These are phyloP conservation scores for Debaryomyces prosopidis DNA, from an alignment of 805 yeast species.

Conservation along the genomic window DNA sequence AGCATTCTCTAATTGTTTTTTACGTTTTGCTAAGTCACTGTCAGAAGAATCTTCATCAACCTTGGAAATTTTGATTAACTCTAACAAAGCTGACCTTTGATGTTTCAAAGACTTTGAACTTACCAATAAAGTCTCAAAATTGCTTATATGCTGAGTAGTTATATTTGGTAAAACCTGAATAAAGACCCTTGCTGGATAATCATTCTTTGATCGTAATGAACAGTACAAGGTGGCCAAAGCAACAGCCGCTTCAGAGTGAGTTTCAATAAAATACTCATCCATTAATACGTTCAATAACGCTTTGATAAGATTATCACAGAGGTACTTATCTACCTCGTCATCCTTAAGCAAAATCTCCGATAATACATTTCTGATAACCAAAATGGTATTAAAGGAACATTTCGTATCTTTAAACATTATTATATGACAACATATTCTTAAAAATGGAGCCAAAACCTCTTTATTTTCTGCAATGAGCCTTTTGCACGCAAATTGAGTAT, in stretches of 20 bases:
- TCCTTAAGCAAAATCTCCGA: constrained; percentile 68
- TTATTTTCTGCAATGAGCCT: constrained; percentile 63
- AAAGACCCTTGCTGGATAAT: constrained; percentile 64
- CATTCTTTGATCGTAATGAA: constrained; percentile 66
- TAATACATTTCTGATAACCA: constrained; percentile 73
- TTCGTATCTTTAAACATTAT: constrained; percentile 85
- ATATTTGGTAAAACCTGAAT: constrained; percentile 55
- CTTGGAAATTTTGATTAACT: constrained; percentile 67
- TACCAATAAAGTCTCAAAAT: constrained; percentile 63
- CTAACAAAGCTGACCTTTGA: constrained; percentile 77
- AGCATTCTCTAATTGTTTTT: constrained; percentile 53
- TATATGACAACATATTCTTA: constrained; percentile 72
- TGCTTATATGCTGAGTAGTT: constrained; percentile 54
- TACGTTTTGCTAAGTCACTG: constrained; percentile 49
- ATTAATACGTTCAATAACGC: constrained; percentile 65
- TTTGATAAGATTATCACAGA: constrained; percentile 67
- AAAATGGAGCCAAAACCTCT: constrained; percentile 72
- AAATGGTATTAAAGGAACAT: constrained; percentile 87
- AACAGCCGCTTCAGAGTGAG: constrained; percentile 89
- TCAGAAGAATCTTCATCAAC: constrained; percentile 18
- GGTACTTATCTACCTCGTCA: constrained; percentile 70
- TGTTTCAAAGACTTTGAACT: constrained; percentile 71
- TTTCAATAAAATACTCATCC: constrained; percentile 79
- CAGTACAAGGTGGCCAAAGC: constrained; percentile 80
- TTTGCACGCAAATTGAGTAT: constrained; percentile 66